Percentiles rank a stretch among this genome's conserved stretches.
Evolutionary conservation across 441 rosid genomes (phyloP).

Genomic region (Populus tomentosa): DNA sequence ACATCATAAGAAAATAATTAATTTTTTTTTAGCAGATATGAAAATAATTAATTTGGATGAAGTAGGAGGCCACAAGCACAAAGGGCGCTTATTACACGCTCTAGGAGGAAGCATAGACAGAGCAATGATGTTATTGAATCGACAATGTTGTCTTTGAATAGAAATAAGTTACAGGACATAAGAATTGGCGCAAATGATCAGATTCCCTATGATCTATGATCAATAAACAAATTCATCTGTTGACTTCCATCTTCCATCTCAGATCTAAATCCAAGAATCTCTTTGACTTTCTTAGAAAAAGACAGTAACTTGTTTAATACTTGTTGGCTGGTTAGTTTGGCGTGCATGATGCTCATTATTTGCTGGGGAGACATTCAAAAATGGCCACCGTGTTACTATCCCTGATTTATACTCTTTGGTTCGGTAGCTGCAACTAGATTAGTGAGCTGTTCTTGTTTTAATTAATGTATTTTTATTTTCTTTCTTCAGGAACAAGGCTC

Average conservation of each 20-base stretch:
- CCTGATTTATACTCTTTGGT: neutral
- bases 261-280: slow-evolving; percentile 38
- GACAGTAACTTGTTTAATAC: neutral
- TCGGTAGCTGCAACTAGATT: neutral
- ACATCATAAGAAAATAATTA: neutral
- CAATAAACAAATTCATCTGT: slow-evolving; percentile 11
- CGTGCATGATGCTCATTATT: neutral
- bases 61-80: neutral
- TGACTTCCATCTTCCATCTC: slow-evolving; percentile 31
- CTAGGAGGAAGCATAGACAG: slow-evolving; percentile 4
- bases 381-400: neutral
- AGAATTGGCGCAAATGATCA: slow-evolving; percentile 23
- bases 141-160: slow-evolving; percentile 31
- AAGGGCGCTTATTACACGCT: neutral
- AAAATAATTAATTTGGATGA: neutral
- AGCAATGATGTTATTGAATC: slow-evolving; percentile 26
- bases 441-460: neutral
- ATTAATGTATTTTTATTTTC: neutral
- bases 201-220: slow-evolving; percentile 21
- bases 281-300: slow-evolving; percentile 29
- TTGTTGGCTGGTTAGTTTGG: neutral
- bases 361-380: neutral
- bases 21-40: neutral
- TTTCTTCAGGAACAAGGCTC: slow-evolving; percentile 66
- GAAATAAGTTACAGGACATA: slow-evolving; percentile 21